A percentile compares a stretch with the other conserved stretches of the same genome.
phyloP scores from a whole-genome alignment of 2,329 filamentous ascomycete species.

The Mycosphaerelloides madeirae region DNA sequence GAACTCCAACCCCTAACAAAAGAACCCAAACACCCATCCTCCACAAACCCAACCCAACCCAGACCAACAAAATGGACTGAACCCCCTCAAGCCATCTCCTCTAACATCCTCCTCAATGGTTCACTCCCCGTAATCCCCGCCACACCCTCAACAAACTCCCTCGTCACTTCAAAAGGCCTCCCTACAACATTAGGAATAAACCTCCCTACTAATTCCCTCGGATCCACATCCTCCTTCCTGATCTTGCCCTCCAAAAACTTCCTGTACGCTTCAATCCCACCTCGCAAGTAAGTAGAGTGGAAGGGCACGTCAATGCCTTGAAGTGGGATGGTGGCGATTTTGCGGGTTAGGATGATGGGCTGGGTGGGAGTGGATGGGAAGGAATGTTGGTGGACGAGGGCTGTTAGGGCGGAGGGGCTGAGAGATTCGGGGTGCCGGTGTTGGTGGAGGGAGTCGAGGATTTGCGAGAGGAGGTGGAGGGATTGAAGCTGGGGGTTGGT shows the following conservation, averaged over 20 bases:
- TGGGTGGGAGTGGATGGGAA: too few relatives aligned
- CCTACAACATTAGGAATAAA: conserved; percentile 4
- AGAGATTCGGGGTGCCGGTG: too few relatives aligned
- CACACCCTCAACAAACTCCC: conserved; percentile 1
- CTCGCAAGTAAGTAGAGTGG: conserved; percentile 1
- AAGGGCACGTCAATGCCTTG: conserved; percentile 2
- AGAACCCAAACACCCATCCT: too few relatives aligned
- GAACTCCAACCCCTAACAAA: too few relatives aligned
- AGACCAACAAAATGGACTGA: too few relatives aligned
- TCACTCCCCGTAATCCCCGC: neutral
- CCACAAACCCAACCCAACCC: too few relatives aligned
- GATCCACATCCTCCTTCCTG: neutral
- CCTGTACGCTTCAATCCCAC: neutral
- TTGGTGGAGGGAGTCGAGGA: neutral
- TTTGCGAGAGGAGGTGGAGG: neutral
- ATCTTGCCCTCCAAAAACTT: neutral
- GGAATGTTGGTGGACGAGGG: too few relatives aligned
- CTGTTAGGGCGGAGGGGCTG: too few relatives aligned
- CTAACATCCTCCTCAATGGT: neutral
- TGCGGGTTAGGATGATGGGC: neutral
- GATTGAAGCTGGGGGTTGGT: too few relatives aligned
- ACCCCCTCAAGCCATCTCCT: conserved; percentile 2
- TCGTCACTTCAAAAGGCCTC: neutral
- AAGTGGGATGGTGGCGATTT: neutral
- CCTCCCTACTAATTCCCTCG: neutral